A percentile compares a stretch with the other conserved stretches of the same genome.
Conservation (phyloP, 768 basidiomycete genomes). For the Boletellus emodensis region DNA sequence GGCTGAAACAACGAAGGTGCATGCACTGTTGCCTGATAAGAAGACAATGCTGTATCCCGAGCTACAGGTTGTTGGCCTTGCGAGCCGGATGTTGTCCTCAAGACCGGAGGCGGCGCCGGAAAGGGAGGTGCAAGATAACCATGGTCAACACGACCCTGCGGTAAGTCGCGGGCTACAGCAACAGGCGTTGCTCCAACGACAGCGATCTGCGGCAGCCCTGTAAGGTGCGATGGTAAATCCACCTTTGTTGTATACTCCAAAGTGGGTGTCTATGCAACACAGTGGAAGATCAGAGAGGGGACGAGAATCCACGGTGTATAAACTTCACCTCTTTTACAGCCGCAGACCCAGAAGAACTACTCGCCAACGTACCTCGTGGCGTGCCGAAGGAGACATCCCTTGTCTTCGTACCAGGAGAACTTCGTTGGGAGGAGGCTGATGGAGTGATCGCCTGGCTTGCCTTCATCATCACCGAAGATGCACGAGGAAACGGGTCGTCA, state of each 20-base stretch:
- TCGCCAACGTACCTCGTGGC: constrained; percentile 19
- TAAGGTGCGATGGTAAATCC: constrained; percentile 9
- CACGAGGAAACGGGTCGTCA: constrained; percentile 19
- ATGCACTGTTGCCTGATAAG: constrained; percentile 17
- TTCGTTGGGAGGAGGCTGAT: constrained; percentile 23
- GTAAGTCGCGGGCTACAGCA: constrained; percentile 18
- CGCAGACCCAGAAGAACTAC: constrained; percentile 21
- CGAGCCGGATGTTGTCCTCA: constrained; percentile 22
- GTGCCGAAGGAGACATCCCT: constrained; percentile 18
- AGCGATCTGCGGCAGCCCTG: constrained; percentile 28
- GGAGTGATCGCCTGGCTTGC: constrained; percentile 22
- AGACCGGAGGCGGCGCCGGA: constrained; percentile 23
- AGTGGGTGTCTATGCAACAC: constrained; percentile 14
- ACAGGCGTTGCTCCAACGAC: constrained; percentile 30
- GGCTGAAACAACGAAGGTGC: constrained; percentile 25
- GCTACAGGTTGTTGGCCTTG: constrained; percentile 17
- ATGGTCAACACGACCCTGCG: constrained; percentile 21
- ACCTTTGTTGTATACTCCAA: constrained; percentile 16
- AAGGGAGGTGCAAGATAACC: constrained; percentile 25
- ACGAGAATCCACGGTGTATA: neutral
- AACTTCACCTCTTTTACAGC: constrained; percentile 26
- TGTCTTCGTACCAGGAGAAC: constrained; percentile 13
- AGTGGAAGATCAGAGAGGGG: constrained; percentile 9
- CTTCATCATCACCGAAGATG: constrained; percentile 27
- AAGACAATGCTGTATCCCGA: constrained; percentile 6